A percentile compares a stretch with the other conserved stretches of the same genome.
phyloP scores from a whole-genome alignment of 306 rosid genomes.

The Malus sieversii region DNA sequence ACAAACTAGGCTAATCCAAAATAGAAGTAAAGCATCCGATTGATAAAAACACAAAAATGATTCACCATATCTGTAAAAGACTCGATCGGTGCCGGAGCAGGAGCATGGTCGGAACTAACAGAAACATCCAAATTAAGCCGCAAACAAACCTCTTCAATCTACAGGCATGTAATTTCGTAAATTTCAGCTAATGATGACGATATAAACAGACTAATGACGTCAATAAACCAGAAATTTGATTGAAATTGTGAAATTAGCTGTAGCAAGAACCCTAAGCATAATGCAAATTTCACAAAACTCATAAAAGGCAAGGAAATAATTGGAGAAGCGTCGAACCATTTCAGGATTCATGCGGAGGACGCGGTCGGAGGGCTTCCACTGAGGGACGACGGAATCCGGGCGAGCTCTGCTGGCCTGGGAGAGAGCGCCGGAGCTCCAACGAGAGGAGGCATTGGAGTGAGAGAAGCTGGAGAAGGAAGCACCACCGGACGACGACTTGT shows the following conservation, averaged over 20 bases:
- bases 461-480: conserved; percentile 16
- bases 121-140: conserved; percentile 75
- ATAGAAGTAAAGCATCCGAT: neutral
- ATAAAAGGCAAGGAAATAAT: neutral
- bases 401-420: conserved; percentile 16
- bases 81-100: conserved; percentile 75
- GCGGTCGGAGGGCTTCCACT: conserved; percentile 79
- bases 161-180: conserved; percentile 6
- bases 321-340: conserved; percentile 33
- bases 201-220: neutral
- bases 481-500: conserved; percentile 9
- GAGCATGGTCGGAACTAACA: conserved; percentile 46
- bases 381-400: conserved; percentile 46
- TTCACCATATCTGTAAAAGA: conserved; percentile 70
- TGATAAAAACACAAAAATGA: neutral
- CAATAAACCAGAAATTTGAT: neutral
- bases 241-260: neutral
- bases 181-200: neutral
- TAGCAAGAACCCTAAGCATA: conserved; percentile 2
- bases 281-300: neutral
- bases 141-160: conserved; percentile 67
- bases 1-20: neutral
- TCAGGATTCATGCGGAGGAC: conserved; percentile 65
- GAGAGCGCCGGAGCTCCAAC: conserved; percentile 41
- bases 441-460: conserved; percentile 34